phyloP scores from a whole-genome alignment of 352 stramenopile species.

The Phytophthora megakarya region DNA sequence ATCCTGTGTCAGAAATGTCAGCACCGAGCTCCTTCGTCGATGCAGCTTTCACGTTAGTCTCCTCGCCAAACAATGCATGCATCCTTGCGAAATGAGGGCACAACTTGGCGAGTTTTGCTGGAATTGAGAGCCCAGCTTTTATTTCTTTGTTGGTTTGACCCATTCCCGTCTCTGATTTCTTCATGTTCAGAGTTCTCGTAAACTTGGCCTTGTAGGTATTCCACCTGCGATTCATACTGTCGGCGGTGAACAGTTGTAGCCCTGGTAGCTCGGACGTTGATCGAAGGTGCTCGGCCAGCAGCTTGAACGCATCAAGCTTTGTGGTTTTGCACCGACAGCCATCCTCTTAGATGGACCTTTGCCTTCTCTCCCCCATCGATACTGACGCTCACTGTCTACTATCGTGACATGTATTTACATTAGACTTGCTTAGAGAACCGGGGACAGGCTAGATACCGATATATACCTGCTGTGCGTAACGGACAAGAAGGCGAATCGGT shows the following conservation, averaged over 20 bases:
- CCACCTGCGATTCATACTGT: slow-evolving; percentile 11
- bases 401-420: too few species aligned
- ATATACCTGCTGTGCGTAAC: too few species aligned
- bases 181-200: slow-evolving; percentile 1
- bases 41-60: slow-evolving; percentile 1
- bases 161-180: slow-evolving; percentile 10
- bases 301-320: slow-evolving; percentile 5
- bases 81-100: slow-evolving; percentile 14
- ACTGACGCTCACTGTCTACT: too few species aligned
- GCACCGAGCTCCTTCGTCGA: neutral
- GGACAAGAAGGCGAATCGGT: too few species aligned
- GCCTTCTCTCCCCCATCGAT: neutral
- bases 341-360: slow-evolving; percentile 11
- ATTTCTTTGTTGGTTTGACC: slow-evolving; percentile 2
- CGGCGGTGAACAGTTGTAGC: neutral
- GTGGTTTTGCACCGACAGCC: slow-evolving; percentile 5
- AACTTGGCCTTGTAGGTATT: slow-evolving; percentile 21
- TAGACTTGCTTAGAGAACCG: too few species aligned
- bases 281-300: slow-evolving; percentile 8
- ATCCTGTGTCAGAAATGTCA: too few species aligned
- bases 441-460: too few species aligned
- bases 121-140: slow-evolving; percentile 4
- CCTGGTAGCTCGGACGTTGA: neutral
- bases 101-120: slow-evolving; percentile 9
- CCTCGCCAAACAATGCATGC: slow-evolving; percentile 5